These are phyloP conservation scores for Myochromella boudieri DNA, from an alignment of 768 basidiomycete genomes.

Conservation along the genomic window DNA sequence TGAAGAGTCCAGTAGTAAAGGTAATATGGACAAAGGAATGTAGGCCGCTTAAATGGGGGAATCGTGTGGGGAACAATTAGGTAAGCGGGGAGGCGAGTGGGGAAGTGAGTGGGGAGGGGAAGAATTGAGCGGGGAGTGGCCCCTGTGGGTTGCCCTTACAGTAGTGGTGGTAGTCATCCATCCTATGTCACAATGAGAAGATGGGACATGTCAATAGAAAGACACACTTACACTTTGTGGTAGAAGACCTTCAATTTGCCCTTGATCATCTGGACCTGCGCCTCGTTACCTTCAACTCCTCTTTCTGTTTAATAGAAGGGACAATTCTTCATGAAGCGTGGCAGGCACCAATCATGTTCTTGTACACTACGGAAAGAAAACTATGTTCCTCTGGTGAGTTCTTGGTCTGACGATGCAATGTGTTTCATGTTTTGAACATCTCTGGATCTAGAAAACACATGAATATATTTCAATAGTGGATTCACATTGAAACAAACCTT, in stretches of 20 bases:
- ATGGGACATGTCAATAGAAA: conserved; percentile 1
- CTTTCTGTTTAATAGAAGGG: conserved; percentile 98
- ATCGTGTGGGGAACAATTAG: no score
- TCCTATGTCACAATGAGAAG: conserved; percentile 60
- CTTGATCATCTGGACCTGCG: conserved; percentile 96
- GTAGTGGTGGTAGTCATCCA: conserved; percentile 99
- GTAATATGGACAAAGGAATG: no score
- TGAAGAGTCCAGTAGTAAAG: no score
- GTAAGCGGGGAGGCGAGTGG: no score
- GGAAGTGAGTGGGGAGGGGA: no score
- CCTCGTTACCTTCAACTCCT: conserved; percentile 97
- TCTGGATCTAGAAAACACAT: conserved; percentile 42
- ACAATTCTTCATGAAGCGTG: conserved; percentile 98
- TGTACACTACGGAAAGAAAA: conserved; percentile 96
- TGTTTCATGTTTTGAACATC: conserved; percentile 99
- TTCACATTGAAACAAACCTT: conserved; percentile 51
- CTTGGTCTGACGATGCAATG: conserved; percentile 95
- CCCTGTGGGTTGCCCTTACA: no score
- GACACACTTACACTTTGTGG: conserved; percentile 86
- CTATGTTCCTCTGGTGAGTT: conserved; percentile 98
- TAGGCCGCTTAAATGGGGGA: no score
- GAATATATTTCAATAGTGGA: conserved; percentile 6
- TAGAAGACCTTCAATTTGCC: conserved; percentile 99
- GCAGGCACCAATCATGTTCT: conserved; percentile 98
- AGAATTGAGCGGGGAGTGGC: no score